Evolutionary conservation across 2,329 filamentous ascomycete species (phyloP), one percentile per base, ranked within the genome.

Genomic region (Beauveria bassiana): DNA sequence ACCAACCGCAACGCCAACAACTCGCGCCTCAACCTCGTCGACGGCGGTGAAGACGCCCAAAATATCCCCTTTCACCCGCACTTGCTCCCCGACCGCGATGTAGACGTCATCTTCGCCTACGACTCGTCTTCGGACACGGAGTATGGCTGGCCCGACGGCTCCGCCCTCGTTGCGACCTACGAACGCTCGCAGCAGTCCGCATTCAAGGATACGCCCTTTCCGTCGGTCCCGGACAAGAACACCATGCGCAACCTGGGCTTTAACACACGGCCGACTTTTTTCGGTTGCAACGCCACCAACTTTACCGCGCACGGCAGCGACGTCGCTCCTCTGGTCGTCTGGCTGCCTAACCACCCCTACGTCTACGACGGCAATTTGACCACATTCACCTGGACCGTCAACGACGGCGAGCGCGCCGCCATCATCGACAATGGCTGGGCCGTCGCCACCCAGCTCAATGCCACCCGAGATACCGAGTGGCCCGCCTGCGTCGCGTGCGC

Each of bases 361-460:
- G 82, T 85, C 18, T 82, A 80, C 67, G 74, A 79, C 65, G 88
- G 85, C 71, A 96, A 96, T 75, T 79, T 87, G 2, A 87, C 86
- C 1, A 96, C 91, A 22, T 91, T 88, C 70, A 78, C 85, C 62
- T 77, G 85, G 5, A 73, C 74, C 14, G 93, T 91, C 78, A 79
- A 80, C 18, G 75, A 83, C 68, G 74, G 69, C 1, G 74, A 91
- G 71, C 86, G 91, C 63, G 82, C 96, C 72, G 78, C 80, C 45
- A 89, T 95, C 68, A 89, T 96, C 66, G 71, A 80, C 59, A 97
- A 97, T 73, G 92, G 90, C 12, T 92, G 89, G 73, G 82, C 93
- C 67, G 83, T 87, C 34, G 91, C 83, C 1, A 96, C 90, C 0
- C 85, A 86, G 77, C 90, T 81, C 51, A 96, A 96, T 72, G 85